Base-by-base conservation (phyloP, 306 rosid genomes). In the Prosopis cineraria region DNA sequence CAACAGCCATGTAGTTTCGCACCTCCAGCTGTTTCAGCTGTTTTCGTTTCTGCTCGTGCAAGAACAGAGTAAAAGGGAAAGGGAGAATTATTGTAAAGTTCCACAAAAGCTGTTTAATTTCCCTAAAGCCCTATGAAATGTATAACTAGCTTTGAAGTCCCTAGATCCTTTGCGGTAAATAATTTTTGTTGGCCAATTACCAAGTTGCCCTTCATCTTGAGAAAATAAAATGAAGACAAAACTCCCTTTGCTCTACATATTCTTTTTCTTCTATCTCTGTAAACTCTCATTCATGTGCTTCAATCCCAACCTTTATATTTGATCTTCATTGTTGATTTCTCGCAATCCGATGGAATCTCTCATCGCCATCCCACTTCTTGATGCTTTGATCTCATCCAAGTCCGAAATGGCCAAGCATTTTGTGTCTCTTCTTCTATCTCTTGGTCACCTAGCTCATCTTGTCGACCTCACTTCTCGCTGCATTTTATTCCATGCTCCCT, bases 381-480 rank as follows among this genome's bases (percentile, higher is more conserved):
- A 24, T 47, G 19, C 30, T 53, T 1, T 29, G 0, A 11, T 45
- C 19, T 3, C 70, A 36, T 16, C 83, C 59, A 77, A 62, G 59
- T 75, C 78, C 0, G 48, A 56, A 24, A 74, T 74, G 78, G 79
- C 89, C 11, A 72, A 83, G 73, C 79, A 80, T 74, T 60, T 83
- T 30, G 79, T 81, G 34, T 68, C 81, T 13, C 68, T 86, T 13
- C 79, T 86, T 34, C 10, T 77, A 2, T 80, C 81, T 1, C 68
- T 80, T 7, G 77, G 85, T 55, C 77, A 70, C n/a, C 81, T 71
- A 0, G 31, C 85, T 39, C 79, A 55, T 24, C 74, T 70, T 10
- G 52, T 60, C 16, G 85, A 77, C 56, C 87, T 86, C 72, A 78
- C 87, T 16, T 66, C 81, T 19, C 83, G 71, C 24, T 86, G 90